Base-by-base conservation (phyloP, 768 basidiomycete species). In the Auricularia auricula-judae region DNA sequence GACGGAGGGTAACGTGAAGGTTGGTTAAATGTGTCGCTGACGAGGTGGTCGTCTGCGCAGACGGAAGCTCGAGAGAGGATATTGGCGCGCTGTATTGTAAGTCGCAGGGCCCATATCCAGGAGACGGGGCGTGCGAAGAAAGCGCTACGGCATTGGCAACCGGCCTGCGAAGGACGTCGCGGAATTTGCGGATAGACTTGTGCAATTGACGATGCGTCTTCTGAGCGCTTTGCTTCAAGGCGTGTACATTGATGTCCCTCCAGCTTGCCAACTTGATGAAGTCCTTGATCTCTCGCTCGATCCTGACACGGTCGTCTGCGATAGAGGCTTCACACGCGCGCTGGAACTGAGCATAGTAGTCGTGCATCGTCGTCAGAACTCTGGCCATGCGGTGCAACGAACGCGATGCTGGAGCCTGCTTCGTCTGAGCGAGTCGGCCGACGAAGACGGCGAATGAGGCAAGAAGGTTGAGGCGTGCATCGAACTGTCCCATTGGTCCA, bases 251-350 rank as follows among this genome's bases (percentile, higher is more conserved):
- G 71, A 94, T 79, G 71, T 99, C 97, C 74, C 91, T 97, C 97
- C 97, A 98, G 71, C 94, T 98, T 1, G 97, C 97, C 56, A 99
- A 80, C 74, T 94, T 96, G 78, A 98, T 88, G 72, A 93, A 87
- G 54, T 83, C 86, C 65, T 80, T 83, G 62, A 98, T 82, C 64
- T 95, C 89, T 69, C 86, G 88, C 74, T 98, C 93, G 36, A 97
- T 73, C 0, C 69, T 70, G 0, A 73, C 74, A 61, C 87, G 82
- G 71, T 90, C 86, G 18, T 80, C 74, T 3, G 71, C 68, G 35
- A 97, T 75, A n/a, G 77, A 78, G 2, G 75, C 70, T 2, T 74
- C 69, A 35, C 94, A 72, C 12, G 75, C 71, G 0, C 75, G 67
- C 18, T 78, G 72, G 73, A 86, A 93, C 59, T 89, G 81, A n/a